Base-by-base conservation (phyloP, 1,284 basidiomycete species). In the Vanrija humicola region DNA sequence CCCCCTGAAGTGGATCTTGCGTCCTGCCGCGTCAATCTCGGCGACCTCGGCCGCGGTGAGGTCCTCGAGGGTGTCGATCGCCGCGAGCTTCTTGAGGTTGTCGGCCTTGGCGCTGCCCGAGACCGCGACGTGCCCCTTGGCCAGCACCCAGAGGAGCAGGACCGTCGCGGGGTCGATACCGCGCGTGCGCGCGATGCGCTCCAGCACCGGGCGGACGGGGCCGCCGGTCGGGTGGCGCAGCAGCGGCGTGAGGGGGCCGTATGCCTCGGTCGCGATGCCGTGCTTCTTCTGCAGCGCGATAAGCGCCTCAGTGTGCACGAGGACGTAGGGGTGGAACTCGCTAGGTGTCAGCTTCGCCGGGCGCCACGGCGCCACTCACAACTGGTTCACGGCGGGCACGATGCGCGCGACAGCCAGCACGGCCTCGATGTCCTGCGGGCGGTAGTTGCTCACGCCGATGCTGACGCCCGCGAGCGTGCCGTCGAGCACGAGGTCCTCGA, bases 301-400 rank as follows among this genome's bases (percentile, higher is more conserved):
- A 29, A 86, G 79, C 0, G 84, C 81, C 50, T 81, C 76, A 3
- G 82, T 75, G 3, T 83, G 82, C 52, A 83, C 81, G 77, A 83
- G 84, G 26, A 89, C 76, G 68, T 89, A 87, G 12, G 88, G 87
- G 69, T 90, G 88, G 52, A 84, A 82, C 70, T 90, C 87, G 43
- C 28, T 28, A 10, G 28, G 28, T 10, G 28, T 28, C 28, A 28
- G 28, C 1, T 3, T 90, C 81, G 84, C 85, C 61, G 61, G 48
- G 46, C 10, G 52, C 21, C 26, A n/a, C 52, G 1, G 14, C 46
- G 6, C 16, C 5, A 26, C 15, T 18, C 19, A 60, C 50, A 89
- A 82, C 85, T 85, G 59, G 70, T 92, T 90, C 5, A 86, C 82
- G 8, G 83, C 83, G 0, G 89, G 89, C 16, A 81, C 68, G 49